Percentiles rank a stretch among this genome's conserved stretches.
These are phyloP conservation scores for Boletellus deceptivus DNA, from an alignment of 1,284 basidiomycete species.

Conservation along the genomic window DNA sequence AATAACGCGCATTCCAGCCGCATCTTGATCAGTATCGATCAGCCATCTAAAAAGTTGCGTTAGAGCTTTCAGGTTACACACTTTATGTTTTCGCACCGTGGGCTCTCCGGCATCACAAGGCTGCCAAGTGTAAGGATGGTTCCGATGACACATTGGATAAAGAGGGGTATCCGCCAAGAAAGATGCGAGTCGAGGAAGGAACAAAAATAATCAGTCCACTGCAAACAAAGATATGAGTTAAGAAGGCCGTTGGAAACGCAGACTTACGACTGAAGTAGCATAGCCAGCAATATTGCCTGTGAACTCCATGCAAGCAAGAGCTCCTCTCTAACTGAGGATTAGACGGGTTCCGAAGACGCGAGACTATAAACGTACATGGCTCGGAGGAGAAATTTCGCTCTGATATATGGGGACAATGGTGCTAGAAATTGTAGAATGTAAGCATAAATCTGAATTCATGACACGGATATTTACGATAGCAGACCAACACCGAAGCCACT, in stretches of 20 bases:
- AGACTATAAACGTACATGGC: conserved; percentile 62
- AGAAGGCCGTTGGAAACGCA: neutral
- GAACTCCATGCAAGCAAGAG: conserved; percentile 95
- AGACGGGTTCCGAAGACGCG: neutral
- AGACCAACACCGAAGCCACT: conserved; percentile 94
- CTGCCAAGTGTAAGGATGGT: conserved; percentile 80
- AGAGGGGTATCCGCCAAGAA: conserved; percentile 83
- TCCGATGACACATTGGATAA: conserved; percentile 89
- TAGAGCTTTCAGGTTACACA: conserved; percentile 2
- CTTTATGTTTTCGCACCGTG: conserved; percentile 51
- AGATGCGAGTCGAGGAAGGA: conserved; percentile 82
- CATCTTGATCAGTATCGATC: conserved; percentile 86
- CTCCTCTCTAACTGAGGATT: conserved; percentile 62
- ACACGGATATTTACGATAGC: conserved; percentile 64
- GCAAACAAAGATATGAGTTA: neutral
- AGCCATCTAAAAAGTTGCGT: conserved; percentile 64
- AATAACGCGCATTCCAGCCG: conserved; percentile 84
- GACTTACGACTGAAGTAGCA: conserved; percentile 85
- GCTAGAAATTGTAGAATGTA: conserved; percentile 37
- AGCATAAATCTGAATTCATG: conserved; percentile 1
- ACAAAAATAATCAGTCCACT: conserved; percentile 96
- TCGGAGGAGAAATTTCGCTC: conserved; percentile 93
- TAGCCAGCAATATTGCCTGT: conserved; percentile 94
- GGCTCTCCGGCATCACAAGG: conserved; percentile 89
- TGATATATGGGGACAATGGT: conserved; percentile 99